A percentile compares a stretch with the other conserved stretches of the same genome.
These are phyloP conservation scores for Cytospora piceicola DNA, from an alignment of 2,329 filamentous ascomycete species.

Conservation along the genomic window DNA sequence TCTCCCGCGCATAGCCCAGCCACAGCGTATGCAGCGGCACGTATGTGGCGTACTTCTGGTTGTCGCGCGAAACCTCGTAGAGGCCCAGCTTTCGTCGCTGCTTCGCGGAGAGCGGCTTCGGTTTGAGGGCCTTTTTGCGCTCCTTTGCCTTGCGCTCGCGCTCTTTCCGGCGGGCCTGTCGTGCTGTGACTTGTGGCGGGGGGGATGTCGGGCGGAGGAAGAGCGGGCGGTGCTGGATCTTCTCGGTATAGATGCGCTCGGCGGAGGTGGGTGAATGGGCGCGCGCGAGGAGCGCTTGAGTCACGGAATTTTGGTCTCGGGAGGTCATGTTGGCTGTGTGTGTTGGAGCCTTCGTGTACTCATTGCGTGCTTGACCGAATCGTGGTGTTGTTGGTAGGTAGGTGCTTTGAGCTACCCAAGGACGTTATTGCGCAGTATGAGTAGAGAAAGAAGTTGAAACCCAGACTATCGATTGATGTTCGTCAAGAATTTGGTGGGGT, in stretches of 20 bases:
- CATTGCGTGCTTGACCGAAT: not conserved
- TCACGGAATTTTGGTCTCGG: constrained; percentile 45
- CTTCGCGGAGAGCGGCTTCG: constrained; percentile 74
- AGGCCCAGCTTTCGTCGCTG: constrained; percentile 75
- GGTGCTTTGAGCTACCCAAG: no score
- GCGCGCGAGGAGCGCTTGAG: constrained; percentile 70
- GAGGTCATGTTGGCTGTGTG: constrained; percentile 18
- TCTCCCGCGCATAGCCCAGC: constrained; percentile 81
- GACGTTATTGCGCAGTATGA: no score
- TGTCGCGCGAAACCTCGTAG: constrained; percentile 71
- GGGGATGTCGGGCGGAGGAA: constrained; percentile 78
- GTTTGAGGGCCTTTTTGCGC: constrained; percentile 53
- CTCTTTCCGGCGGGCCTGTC: constrained; percentile 58
- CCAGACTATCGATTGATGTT: not conserved
- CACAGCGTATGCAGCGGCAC: constrained; percentile 78
- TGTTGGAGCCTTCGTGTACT: not conserved
- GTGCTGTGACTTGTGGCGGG: constrained; percentile 58
- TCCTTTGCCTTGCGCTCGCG: constrained; percentile 52
- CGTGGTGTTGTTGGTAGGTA: not conserved
- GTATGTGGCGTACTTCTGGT: constrained; percentile 76
- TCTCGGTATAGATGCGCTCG: constrained; percentile 75
- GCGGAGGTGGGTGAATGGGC: constrained; percentile 78
- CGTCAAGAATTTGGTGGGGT: not conserved
- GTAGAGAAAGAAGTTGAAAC: no score
- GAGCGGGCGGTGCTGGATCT: constrained; percentile 81